A percentile compares a stretch with the other conserved stretches of the same genome.
Evolutionary conservation across 169 alveolate species (phyloP).

Genomic region (Plasmodium blacklocki): DNA sequence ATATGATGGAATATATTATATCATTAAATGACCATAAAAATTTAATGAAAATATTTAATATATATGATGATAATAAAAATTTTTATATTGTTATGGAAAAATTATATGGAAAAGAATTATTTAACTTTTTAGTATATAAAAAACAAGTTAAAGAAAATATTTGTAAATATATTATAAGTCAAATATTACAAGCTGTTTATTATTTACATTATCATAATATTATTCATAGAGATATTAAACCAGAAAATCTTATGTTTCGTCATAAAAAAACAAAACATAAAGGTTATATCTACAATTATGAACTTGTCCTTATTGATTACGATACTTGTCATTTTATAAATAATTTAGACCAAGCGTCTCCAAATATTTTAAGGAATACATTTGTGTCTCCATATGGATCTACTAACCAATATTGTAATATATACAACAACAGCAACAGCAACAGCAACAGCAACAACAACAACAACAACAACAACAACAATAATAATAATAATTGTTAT

Average conservation of each 20-base stretch:
- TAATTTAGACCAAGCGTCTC: background rate
- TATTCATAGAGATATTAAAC: conserved; percentile 89
- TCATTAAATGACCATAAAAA: conserved; percentile 88
- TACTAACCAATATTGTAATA: background rate
- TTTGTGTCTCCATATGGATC: background rate
- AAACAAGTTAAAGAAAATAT: conserved; percentile 91
- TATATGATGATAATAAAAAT: conserved; percentile 88
- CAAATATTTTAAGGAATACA: background rate
- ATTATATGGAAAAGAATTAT: conserved; percentile 92
- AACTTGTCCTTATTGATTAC: conserved; percentile 87
- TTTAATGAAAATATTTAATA: conserved; percentile 87
- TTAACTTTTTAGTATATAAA: conserved; percentile 89
- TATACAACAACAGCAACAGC: too few relatives aligned
- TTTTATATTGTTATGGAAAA: conserved; percentile 90
- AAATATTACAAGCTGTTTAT: conserved; percentile 88
- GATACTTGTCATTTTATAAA: conserved; percentile 86
- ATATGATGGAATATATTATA: conserved; percentile 87
- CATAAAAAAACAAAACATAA: conserved; percentile 80
- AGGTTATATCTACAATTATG: conserved; percentile 81
- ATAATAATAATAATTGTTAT: background rate
- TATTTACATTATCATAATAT: conserved; percentile 87
- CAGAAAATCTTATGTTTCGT: conserved; percentile 90
- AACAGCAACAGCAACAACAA: too few relatives aligned
- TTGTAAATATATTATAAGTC: conserved; percentile 91
- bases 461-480: too few relatives aligned